Percentiles rank a stretch among this genome's conserved stretches.
Conservation (phyloP, 1,284 basidiomycete genomes). For the Exobasidium cylindrosporum region DNA sequence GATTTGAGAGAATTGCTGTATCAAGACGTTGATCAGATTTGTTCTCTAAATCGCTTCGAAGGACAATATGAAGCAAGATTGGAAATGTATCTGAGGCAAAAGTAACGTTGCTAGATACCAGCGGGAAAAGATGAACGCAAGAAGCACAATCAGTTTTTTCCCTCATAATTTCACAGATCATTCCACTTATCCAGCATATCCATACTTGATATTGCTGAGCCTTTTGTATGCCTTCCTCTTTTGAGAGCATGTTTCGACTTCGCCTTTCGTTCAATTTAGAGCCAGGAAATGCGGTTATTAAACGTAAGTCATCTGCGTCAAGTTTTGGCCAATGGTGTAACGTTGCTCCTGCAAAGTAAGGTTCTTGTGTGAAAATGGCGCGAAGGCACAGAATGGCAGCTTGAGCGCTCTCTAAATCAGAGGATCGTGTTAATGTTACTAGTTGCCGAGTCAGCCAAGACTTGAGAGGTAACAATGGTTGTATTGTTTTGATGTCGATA, state of each 20-base stretch:
- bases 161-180: conserved; percentile 66
- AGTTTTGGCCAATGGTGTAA: conserved; percentile 37
- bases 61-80: conserved; percentile 67
- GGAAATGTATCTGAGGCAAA: conserved; percentile 73
- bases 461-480: not conserved
- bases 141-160: conserved; percentile 60
- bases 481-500: not conserved
- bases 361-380: conserved; percentile 3
- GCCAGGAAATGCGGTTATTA: conserved; percentile 57
- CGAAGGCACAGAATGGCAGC: not conserved
- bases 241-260: not conserved
- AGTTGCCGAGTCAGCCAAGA: not conserved
- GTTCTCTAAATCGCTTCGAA: not conserved
- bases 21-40: not conserved
- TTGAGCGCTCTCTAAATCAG: not conserved
- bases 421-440: not conserved
- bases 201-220: conserved; percentile 64
- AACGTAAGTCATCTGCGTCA: conserved; percentile 54
- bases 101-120: conserved; percentile 62
- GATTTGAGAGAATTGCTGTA: conserved; percentile 30
- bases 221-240: conserved; percentile 24
- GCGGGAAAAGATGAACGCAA: conserved; percentile 67
- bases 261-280: not conserved
- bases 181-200: conserved; percentile 65
- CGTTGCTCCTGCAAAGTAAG: not conserved